These are phyloP conservation scores for Tulasnella sp. DNA, from an alignment of 768 basidiomycete genomes.

Conservation along the genomic window DNA sequence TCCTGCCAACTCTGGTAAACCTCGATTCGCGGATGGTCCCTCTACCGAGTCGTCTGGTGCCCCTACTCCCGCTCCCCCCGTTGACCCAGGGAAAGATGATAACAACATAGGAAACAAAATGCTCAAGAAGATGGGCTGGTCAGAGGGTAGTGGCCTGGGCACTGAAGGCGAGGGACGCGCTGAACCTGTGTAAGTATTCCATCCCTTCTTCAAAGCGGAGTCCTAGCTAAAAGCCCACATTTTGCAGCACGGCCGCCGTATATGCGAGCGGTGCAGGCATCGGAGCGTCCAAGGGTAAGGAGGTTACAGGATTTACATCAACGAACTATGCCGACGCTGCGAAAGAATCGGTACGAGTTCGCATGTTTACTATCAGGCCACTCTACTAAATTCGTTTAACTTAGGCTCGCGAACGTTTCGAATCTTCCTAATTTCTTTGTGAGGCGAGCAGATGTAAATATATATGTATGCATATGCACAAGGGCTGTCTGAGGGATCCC, in stretches of 20 bases:
- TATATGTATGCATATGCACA: not conserved
- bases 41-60: constrained; percentile 56
- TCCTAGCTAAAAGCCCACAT: not conserved
- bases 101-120: constrained; percentile 90
- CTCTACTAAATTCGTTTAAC: not conserved
- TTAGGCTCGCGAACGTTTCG: constrained; percentile 28
- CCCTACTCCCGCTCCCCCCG: constrained; percentile 61
- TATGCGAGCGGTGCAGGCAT: constrained; percentile 88
- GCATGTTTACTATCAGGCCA: not conserved
- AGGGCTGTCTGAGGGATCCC: not conserved
- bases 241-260: constrained; percentile 71
- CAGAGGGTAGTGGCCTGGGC: constrained; percentile 84
- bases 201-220: not conserved
- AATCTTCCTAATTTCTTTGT: not conserved
- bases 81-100: constrained; percentile 78
- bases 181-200: constrained; percentile 74
- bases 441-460: not conserved
- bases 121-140: constrained; percentile 98
- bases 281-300: constrained; percentile 90
- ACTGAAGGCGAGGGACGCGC: constrained; percentile 79
- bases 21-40: constrained; percentile 62
- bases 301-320: constrained; percentile 52
- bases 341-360: constrained; percentile 34
- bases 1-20: constrained; percentile 44
- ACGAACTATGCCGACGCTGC: constrained; percentile 59